phyloP scores from a whole-genome alignment of 352 stramenopile species.

The Globisporangium nodosum region DNA sequence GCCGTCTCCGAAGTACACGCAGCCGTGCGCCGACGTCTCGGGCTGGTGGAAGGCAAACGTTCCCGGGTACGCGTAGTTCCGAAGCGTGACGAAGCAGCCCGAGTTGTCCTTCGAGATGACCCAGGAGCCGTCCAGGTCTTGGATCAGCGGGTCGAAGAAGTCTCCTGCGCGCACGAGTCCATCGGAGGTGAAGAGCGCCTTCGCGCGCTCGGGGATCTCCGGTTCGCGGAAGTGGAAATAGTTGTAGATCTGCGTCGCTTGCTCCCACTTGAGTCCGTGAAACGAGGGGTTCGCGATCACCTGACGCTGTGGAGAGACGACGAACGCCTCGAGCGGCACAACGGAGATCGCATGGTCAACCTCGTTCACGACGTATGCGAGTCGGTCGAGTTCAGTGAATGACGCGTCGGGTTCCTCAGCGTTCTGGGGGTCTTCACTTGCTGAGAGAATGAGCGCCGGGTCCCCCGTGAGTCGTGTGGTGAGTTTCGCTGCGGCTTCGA shows the following conservation, averaged over 20 bases:
- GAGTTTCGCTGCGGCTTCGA: slow-evolving; percentile 31
- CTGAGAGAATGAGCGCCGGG: slow-evolving; percentile 40
- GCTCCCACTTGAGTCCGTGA: slow-evolving; percentile 59
- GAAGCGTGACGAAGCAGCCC: slow-evolving; percentile 46
- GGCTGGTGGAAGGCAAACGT: slow-evolving; percentile 62
- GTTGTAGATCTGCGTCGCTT: slow-evolving; percentile 55
- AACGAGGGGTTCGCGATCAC: slow-evolving; percentile 65
- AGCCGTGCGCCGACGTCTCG: slow-evolving; percentile 43
- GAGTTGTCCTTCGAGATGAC: slow-evolving; percentile 61
- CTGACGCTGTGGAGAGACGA: slow-evolving; percentile 67
- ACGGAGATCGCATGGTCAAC: slow-evolving; percentile 58
- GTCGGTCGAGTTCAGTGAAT: slow-evolving; percentile 70
- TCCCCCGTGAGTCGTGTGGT: slow-evolving; percentile 63
- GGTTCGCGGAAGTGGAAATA: slow-evolving; percentile 76
- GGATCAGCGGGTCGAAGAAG: slow-evolving; percentile 62
- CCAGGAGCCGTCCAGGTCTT: slow-evolving; percentile 67
- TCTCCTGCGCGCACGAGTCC: slow-evolving; percentile 60
- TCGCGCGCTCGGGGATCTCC: slow-evolving; percentile 50
- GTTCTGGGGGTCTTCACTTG: slow-evolving; percentile 27
- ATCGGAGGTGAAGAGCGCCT: slow-evolving; percentile 43
- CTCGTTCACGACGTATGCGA: slow-evolving; percentile 58
- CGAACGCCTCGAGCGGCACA: slow-evolving; percentile 55
- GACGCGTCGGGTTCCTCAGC: slow-evolving; percentile 32
- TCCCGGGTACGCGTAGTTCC: slow-evolving; percentile 61
- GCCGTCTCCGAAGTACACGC: slow-evolving; percentile 75